These are phyloP conservation scores for Achaetomiella virescens DNA, from an alignment of 495 filamentous ascomycete genomes.

Conservation along the genomic window DNA sequence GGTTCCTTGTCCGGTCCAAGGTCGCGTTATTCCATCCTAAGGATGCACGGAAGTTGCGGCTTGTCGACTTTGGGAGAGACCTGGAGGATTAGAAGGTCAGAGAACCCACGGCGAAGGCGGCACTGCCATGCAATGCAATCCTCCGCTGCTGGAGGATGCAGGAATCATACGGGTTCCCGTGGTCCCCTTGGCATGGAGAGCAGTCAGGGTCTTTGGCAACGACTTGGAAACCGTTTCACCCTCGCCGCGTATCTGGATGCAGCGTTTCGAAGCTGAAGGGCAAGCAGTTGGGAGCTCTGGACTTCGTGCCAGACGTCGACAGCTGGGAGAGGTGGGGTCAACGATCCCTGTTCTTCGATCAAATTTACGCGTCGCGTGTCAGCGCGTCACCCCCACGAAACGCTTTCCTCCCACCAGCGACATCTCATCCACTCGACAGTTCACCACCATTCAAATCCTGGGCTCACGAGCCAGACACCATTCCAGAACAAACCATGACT, in stretches of 20 bases:
- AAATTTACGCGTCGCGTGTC: constrained; percentile 31
- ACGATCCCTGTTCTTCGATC: constrained; percentile 3
- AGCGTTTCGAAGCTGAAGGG: no score
- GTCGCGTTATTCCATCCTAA: constrained; percentile 82
- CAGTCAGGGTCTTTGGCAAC: not conserved
- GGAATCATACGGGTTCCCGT: not conserved
- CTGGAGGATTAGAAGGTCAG: constrained; percentile 51
- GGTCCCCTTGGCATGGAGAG: constrained; percentile 5
- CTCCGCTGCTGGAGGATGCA: no score
- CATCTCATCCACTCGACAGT: not conserved
- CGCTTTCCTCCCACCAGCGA: not conserved
- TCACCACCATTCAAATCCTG: not conserved
- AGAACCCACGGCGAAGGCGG: not conserved
- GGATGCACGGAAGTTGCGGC: constrained; percentile 66
- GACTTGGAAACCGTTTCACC: no score
- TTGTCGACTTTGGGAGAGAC: constrained; percentile 80
- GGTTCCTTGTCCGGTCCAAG: constrained; percentile 78
- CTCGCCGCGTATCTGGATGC: no score
- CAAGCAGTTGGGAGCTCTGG: no score
- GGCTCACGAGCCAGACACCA: not conserved
- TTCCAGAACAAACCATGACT: constrained; percentile 47
- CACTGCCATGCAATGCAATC: not conserved
- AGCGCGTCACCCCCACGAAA: constrained; percentile 13
- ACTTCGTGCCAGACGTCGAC: not conserved
- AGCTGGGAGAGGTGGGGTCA: not conserved